phyloP scores from a whole-genome alignment of 2,329 filamentous ascomycete species.

The Calonectria fujianensis region DNA sequence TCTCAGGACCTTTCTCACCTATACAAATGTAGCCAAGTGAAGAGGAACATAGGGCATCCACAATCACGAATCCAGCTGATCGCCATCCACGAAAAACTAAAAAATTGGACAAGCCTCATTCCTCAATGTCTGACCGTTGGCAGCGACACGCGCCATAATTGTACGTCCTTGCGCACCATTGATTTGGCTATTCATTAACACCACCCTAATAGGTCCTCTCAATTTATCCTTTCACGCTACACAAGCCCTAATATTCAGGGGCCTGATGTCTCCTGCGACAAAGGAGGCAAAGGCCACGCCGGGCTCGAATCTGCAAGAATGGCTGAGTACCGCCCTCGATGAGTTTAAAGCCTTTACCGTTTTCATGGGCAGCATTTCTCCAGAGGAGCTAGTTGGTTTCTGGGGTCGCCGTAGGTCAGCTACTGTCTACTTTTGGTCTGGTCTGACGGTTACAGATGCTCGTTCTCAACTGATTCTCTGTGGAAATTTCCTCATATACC shows the following conservation, averaged over 20 bases:
- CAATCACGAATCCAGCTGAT: conserved; percentile 50
- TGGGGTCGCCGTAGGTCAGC: conserved; percentile 66
- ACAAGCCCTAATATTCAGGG: conserved; percentile 65
- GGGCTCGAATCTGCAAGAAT: conserved; percentile 60
- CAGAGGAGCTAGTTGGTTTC: conserved; percentile 63
- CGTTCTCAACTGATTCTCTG: conserved; percentile 68
- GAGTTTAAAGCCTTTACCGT: conserved; percentile 62
- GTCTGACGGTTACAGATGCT: conserved; percentile 50
- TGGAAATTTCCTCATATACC: conserved; percentile 69
- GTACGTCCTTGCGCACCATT: conserved; percentile 34
- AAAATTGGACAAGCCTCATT: conserved; percentile 61
- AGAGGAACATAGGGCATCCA: conserved; percentile 53
- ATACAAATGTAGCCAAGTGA: conserved; percentile 31
- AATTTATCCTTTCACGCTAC: conserved; percentile 65
- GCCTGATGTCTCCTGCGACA: conserved; percentile 67
- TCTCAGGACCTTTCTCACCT: conserved; percentile 23
- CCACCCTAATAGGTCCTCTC: conserved; percentile 56
- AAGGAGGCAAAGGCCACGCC: conserved; percentile 62
- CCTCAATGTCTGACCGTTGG: conserved; percentile 57
- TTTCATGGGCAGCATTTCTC: conserved; percentile 61
- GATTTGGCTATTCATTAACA: conserved; percentile 27
- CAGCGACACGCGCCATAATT: conserved; percentile 43
- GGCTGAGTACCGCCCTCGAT: conserved; percentile 59
- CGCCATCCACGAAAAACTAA: conserved; percentile 55
- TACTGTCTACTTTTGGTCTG: not conserved